These are phyloP conservation scores for Hypholoma fasciculare DNA, from an alignment of 768 basidiomycete genomes.

Conservation along the genomic window DNA sequence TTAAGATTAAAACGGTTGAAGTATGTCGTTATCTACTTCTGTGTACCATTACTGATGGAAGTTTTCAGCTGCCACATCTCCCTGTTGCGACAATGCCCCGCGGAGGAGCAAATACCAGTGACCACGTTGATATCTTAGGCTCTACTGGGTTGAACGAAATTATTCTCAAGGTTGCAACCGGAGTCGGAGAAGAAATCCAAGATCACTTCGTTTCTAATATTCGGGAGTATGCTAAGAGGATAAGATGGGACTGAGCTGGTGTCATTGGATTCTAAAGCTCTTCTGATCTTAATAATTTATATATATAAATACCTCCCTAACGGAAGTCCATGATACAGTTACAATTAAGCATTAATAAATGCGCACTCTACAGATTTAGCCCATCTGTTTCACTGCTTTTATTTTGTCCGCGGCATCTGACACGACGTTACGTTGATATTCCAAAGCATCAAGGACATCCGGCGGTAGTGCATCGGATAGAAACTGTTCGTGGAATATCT, in stretches of 20 bases:
- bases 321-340: background rate
- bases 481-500: background rate
- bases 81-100: conserved; percentile 74
- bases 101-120: conserved; percentile 90
- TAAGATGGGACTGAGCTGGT: conserved; percentile 68
- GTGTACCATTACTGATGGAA: background rate
- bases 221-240: conserved; percentile 66
- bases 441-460: background rate
- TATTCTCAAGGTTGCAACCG: conserved; percentile 88
- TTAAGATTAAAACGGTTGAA: conserved; percentile 85
- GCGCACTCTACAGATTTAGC: background rate
- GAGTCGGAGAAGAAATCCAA: conserved; percentile 69
- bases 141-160: conserved; percentile 85
- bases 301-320: background rate
- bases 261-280: background rate
- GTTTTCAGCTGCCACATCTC: conserved; percentile 69
- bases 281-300: background rate
- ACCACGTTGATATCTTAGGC: conserved; percentile 86
- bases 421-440: background rate
- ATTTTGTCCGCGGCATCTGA: background rate
- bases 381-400: background rate
- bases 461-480: background rate
- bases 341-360: background rate
- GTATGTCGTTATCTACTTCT: conserved; percentile 35
- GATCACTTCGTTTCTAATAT: conserved; percentile 79